Conservation (phyloP, 257 asterid genomes). For the Hygrophila difformis region DNA sequence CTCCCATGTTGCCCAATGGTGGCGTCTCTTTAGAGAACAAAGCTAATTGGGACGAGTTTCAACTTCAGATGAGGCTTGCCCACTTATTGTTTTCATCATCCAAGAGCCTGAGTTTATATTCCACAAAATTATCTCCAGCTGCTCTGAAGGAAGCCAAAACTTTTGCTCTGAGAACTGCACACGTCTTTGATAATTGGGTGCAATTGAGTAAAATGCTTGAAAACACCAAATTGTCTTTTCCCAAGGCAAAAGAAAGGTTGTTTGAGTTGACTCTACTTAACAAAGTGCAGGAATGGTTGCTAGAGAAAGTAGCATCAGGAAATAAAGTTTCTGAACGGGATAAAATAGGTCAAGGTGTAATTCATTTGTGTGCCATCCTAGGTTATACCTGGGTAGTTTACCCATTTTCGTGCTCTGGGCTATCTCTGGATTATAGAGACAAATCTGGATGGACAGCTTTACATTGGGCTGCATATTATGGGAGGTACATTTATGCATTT, state of each 20-base stretch:
- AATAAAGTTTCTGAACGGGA: constrained; percentile 61
- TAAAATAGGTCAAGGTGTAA: constrained; percentile 86
- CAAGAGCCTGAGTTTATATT: constrained; percentile 39
- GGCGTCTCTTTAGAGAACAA: constrained; percentile 28
- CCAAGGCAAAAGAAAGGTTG: constrained; percentile 67
- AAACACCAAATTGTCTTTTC: constrained; percentile 38
- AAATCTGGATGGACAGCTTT: constrained; percentile 94
- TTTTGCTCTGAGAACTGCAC: constrained; percentile 49
- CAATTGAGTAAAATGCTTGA: constrained; percentile 43
- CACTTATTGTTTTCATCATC: constrained; percentile 74
- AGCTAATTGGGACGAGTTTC: constrained; percentile 56
- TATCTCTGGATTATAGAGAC: constrained; percentile 90
- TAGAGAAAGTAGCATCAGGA: constrained; percentile 64
- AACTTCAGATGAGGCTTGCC: constrained; percentile 72
- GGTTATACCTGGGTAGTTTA: constrained; percentile 88
- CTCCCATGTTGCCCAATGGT: constrained; percentile 33
- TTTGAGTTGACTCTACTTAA: constrained; percentile 69
- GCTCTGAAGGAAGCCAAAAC: constrained; percentile 63
- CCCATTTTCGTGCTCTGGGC: constrained; percentile 73
- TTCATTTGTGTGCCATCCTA: constrained; percentile 90
- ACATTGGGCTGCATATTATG: constrained; percentile 95
- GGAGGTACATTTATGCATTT: constrained; percentile 48
- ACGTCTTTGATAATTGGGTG: constrained; percentile 43
- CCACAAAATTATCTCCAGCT: constrained; percentile 40
- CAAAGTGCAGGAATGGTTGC: constrained; percentile 70